phyloP scores from a whole-genome alignment of 306 rosid genomes.

The Glycine soja region DNA sequence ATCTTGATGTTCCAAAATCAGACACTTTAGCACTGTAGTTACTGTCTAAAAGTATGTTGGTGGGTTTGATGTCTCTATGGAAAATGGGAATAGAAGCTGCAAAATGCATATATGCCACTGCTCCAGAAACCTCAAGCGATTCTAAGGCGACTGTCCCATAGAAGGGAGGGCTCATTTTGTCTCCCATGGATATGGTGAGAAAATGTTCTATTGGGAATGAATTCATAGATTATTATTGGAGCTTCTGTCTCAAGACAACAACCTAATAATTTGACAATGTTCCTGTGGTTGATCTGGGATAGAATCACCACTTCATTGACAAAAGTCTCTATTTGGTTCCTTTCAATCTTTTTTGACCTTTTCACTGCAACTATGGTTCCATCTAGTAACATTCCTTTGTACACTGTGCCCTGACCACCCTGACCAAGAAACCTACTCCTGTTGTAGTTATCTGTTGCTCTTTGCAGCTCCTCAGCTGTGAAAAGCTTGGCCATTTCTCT shows the following conservation, averaged over 20 bases:
- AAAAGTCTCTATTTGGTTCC: slow-evolving; percentile 51
- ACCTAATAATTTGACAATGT: slow-evolving; percentile 57
- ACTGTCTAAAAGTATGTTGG: slow-evolving; percentile 66
- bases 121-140: slow-evolving; percentile 75
- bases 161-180: slow-evolving; percentile 45
- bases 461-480: slow-evolving; percentile 56
- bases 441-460: slow-evolving; percentile 57
- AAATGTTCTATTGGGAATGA: slow-evolving; percentile 64
- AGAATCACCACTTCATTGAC: slow-evolving; percentile 60
- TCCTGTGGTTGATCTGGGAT: slow-evolving; percentile 66
- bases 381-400: slow-evolving; percentile 55
- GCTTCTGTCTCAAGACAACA: slow-evolving; percentile 68
- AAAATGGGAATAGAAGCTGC: slow-evolving; percentile 67
- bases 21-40: slow-evolving; percentile 53
- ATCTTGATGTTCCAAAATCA: slow-evolving; percentile 69
- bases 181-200: slow-evolving; percentile 51
- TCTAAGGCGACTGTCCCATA: slow-evolving; percentile 58
- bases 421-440: slow-evolving; percentile 53
- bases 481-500: slow-evolving; percentile 56
- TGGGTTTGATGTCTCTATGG: slow-evolving; percentile 71
- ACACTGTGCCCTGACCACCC: slow-evolving; percentile 52
- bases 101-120: slow-evolving; percentile 69
- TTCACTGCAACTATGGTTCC: slow-evolving; percentile 57
- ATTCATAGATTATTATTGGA: slow-evolving; percentile 70
- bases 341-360: slow-evolving; percentile 50